Evolutionary conservation across 108 stramenopile genomes (phyloP).

Genomic region (Skeletonema potamos): DNA sequence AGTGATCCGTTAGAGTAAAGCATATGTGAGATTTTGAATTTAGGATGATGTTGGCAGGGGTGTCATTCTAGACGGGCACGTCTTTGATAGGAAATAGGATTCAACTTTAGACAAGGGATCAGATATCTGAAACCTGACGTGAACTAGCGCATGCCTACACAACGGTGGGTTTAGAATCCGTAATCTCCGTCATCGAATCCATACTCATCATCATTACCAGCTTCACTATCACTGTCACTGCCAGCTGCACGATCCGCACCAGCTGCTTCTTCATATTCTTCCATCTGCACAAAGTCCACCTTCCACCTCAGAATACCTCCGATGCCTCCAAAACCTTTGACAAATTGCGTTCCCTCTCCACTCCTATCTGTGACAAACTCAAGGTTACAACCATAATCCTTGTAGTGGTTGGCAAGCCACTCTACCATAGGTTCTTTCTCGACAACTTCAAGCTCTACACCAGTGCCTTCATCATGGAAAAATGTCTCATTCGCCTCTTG

Average conservation of each 20-base stretch:
- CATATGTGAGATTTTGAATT: too few species aligned
- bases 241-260: conserved; percentile 47
- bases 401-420: conserved; percentile 99
- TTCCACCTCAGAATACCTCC: conserved; percentile 98
- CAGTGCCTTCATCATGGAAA: conserved; percentile 88
- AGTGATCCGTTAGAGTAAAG: too few species aligned
- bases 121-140: not conserved
- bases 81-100: not conserved
- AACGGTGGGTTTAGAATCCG: conserved; percentile 62
- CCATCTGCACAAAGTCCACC: conserved; percentile 92
- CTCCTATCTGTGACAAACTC: conserved; percentile 98
- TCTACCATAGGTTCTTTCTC: conserved; percentile 93
- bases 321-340: conserved; percentile 98
- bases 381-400: conserved; percentile 93
- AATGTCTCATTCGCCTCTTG: conserved; percentile 86
- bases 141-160: not conserved
- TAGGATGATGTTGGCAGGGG: too few species aligned
- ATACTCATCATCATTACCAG: conserved; percentile 70
- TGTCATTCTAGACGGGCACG: too few species aligned
- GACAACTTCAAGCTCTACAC: conserved; percentile 91
- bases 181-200: conserved; percentile 90
- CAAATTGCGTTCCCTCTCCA: conserved; percentile 98
- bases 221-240: conserved; percentile 62
- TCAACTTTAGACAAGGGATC: too few species aligned
- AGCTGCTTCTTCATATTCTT: conserved; percentile 71